These are phyloP conservation scores for Hortiboletus flavorubellus DNA, from an alignment of 768 basidiomycete genomes.

Conservation along the genomic window DNA sequence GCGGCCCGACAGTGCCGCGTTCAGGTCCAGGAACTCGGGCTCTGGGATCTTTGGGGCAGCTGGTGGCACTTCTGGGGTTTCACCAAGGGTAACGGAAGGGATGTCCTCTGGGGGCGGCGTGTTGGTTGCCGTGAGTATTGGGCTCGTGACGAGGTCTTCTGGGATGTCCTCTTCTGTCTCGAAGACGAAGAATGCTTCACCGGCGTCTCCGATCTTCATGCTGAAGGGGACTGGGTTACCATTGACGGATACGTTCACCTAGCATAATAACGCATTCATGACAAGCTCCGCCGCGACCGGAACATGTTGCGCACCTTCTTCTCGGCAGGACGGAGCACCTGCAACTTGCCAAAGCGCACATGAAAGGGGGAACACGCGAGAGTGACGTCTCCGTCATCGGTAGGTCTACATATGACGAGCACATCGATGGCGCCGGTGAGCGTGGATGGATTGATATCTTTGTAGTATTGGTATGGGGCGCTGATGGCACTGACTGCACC, in stretches of 20 bases:
- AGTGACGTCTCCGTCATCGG: slow-evolving; percentile 58
- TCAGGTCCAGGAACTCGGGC: slow-evolving; percentile 83
- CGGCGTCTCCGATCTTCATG: slow-evolving; percentile 99
- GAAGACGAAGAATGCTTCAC: slow-evolving; percentile 98
- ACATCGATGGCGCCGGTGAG: slow-evolving; percentile 99
- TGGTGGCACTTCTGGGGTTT: slow-evolving; percentile 9
- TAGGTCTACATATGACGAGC: slow-evolving; percentile 82
- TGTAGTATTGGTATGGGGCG: slow-evolving; percentile 88
- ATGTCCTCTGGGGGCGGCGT: slow-evolving; percentile 29
- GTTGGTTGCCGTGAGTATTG: slow-evolving; percentile 68
- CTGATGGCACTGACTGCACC: slow-evolving; percentile 83
- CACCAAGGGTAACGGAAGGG: slow-evolving; percentile 18
- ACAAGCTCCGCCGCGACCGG: not conserved
- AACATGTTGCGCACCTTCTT: slow-evolving; percentile 62
- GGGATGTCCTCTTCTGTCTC: slow-evolving; percentile 96
- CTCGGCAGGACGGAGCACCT: slow-evolving; percentile 89
- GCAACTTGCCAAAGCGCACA: slow-evolving; percentile 96
- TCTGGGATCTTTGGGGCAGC: slow-evolving; percentile 38
- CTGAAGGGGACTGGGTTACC: slow-evolving; percentile 81
- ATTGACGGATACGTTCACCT: slow-evolving; percentile 91
- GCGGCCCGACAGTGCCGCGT: slow-evolving; percentile 40
- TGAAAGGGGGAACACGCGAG: slow-evolving; percentile 95
- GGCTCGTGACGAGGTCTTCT: slow-evolving; percentile 89
- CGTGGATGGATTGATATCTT: slow-evolving; percentile 93
- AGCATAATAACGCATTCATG: not conserved